Conservation (phyloP, 139 green algal genomes). For the Chlamydomonas eustigma region DNA sequence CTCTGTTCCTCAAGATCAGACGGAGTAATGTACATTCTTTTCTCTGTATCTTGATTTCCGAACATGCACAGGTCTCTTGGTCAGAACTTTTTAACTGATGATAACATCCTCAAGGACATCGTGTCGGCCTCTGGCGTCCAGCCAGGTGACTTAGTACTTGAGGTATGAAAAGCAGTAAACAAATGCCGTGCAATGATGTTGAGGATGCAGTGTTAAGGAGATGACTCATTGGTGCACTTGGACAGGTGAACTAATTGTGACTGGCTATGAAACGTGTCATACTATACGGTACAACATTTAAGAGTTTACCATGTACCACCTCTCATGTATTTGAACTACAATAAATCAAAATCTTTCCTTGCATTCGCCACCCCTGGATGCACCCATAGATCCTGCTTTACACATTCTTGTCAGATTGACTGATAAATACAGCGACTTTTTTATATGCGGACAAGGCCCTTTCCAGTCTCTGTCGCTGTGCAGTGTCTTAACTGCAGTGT, state of each 20-base stretch:
- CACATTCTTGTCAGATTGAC: too few relatives aligned
- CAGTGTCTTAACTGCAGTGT: too few relatives aligned
- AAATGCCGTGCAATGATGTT: neutral
- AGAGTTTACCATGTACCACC: neutral
- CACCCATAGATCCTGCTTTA: too few relatives aligned
- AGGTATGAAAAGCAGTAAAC: constrained; percentile 59
- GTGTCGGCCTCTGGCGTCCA: constrained; percentile 55
- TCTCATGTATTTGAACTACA: too few relatives aligned
- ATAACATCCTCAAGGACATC: constrained; percentile 67
- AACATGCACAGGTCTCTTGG: constrained; percentile 58
- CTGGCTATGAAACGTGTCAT: neutral
- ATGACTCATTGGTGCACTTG: too few relatives aligned
- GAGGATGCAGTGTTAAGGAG: neutral
- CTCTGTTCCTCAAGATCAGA: neutral
- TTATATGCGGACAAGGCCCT: too few relatives aligned
- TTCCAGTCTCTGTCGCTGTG: too few relatives aligned
- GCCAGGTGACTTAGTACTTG: constrained; percentile 74
- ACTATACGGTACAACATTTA: neutral
- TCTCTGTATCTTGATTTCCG: neutral
- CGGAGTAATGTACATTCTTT: neutral
- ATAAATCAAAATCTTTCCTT: too few relatives aligned
- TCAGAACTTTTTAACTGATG: constrained; percentile 91
- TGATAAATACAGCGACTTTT: too few relatives aligned
- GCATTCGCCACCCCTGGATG: too few relatives aligned
- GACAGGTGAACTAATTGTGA: too few relatives aligned